Base-by-base conservation (phyloP, 2,329 filamentous ascomycete genomes). In the Sarocladiaceae sp. region DNA sequence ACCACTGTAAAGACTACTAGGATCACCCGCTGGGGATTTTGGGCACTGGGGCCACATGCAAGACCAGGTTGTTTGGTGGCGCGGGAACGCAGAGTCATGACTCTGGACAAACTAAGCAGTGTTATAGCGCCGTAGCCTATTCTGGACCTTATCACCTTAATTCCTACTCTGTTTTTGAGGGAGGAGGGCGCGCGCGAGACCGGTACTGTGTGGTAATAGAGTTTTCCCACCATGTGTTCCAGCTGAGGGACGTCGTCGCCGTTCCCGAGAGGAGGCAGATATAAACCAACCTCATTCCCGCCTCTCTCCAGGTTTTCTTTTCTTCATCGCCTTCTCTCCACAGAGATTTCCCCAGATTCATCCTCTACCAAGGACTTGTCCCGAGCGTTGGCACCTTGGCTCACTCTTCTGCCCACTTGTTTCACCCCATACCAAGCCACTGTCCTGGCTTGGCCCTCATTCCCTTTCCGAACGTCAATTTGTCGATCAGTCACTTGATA, bases 61-160 rank as follows among this genome's bases (percentile, higher is more conserved):
- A n/a, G 23, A 40, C 40, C 40, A n/a, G 33, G 12, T n/a, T 6
- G 40, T 17, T 44, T 28, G 40, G 22, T 44, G 40, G 40, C 40
- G 40, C 40, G 40, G 40, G 40, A 44, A 44, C n/a, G n/a, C 40
- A 44, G 40, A 44, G 40, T 44, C 40, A 44, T 26, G 37, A n/a
- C n/a, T n/a, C n/a, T n/a, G n/a, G n/a, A n/a, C n/a, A n/a, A 20
- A 40, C 37, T 36, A 40, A 40, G 37, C 37, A 40, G 37, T 40
- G 40, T 26, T 44, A 25, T 44, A 44, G 40, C 40, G 40, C 40
- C 17, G 15, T 26, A 44, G 40, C 8, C 40, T 44, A 44, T 26
- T 44, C 40, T 22, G 37, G 5, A 40, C 37, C 37, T 40, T 40
- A 25, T 44, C 28, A 44, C 40, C 40, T 44, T 44, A 26, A 11